phyloP scores from a whole-genome alignment of 805 yeast genomes.

The Helenozyma rhizophorensis region DNA sequence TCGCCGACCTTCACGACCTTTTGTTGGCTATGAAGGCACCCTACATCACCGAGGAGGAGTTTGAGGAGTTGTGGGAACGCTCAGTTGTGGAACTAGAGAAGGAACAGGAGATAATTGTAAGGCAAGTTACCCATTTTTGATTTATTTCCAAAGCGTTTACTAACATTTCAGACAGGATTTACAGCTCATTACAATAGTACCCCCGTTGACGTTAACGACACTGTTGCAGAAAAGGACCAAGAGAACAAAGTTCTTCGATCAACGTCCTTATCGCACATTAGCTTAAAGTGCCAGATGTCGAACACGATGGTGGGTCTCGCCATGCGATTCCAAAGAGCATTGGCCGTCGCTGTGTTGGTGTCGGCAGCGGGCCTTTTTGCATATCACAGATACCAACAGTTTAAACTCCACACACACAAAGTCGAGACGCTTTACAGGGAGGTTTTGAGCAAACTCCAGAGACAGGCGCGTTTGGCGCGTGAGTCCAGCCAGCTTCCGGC shows the following conservation, averaged over 20 bases:
- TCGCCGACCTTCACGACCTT: constrained; percentile 49
- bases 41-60: constrained; percentile 54
- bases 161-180: constrained; percentile 25
- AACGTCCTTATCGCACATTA: constrained; percentile 62
- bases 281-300: constrained; percentile 52
- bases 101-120: constrained; percentile 70
- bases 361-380: constrained; percentile 16
- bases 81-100: constrained; percentile 56
- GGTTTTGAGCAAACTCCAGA: constrained; percentile 47
- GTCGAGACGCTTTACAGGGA: constrained; percentile 44
- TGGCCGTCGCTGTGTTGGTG: constrained; percentile 12
- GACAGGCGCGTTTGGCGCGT: constrained; percentile 36
- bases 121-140: constrained; percentile 52
- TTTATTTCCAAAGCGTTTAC: constrained; percentile 13
- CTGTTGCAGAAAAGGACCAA: constrained; percentile 34
- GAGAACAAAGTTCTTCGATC: constrained; percentile 62
- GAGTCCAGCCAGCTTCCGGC: constrained; percentile 27
- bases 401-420: constrained; percentile 35
- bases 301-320: constrained; percentile 43
- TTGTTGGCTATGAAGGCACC: constrained; percentile 44
- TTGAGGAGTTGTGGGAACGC: constrained; percentile 69
- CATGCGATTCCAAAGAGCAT: constrained; percentile 18
- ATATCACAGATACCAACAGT: constrained; percentile 32
- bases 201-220: constrained; percentile 33
- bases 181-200: constrained; percentile 16